Base-by-base conservation (phyloP, 2,329 filamentous ascomycete genomes). In the Penicillium sp. region DNA sequence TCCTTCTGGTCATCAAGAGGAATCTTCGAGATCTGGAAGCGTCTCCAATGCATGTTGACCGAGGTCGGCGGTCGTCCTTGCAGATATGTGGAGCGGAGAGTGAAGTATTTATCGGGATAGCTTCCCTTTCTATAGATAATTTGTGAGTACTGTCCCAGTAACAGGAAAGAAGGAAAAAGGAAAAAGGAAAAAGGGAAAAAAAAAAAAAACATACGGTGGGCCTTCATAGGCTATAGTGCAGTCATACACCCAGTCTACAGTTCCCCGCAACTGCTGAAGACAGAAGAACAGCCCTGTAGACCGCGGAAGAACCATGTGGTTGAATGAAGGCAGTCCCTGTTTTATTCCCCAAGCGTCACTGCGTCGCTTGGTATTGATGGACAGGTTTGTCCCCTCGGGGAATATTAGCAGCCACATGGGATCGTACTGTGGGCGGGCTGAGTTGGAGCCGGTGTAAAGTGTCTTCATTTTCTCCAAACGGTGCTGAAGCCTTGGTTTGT, bases 211-310 rank as follows among this genome's bases (percentile, higher is more conserved):
- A 82, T 83, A 93, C 88, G 90, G 90, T 43, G 96, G 85, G 15
- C 94, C 93, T 75, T 97, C 93, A 70, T 99, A 99, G 5, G 91
- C 93, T 56, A 99, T 88, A 0, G 94, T 97, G 75, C 93, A 97
- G 65, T 88, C 85, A 65, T 88, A 88, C 1, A 88, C 76, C 79
- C 82, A 87, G 27, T 86, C 82, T n/a, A 85, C 83, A 0, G 83
- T 84, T 9, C 81, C 78, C 42, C 76, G 78, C 49, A 88, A 66
- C 62, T 87, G 81, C 56, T 86, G 81, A 47, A 88, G 68, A 66
- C 84, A 87, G 70, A 86, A 87, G 39, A 81, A 79, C 6, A 87
- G 69, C 3, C 85, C 85, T 4, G 84, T 87, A 55, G 82, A 84
- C 45, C 85, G 78, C 1, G 85, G 85, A 36, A 87, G 71, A n/a